Percentiles rank a stretch among this genome's conserved stretches.
phyloP scores from a whole-genome alignment of 768 basidiomycete genomes.

The Ramaria rubella region DNA sequence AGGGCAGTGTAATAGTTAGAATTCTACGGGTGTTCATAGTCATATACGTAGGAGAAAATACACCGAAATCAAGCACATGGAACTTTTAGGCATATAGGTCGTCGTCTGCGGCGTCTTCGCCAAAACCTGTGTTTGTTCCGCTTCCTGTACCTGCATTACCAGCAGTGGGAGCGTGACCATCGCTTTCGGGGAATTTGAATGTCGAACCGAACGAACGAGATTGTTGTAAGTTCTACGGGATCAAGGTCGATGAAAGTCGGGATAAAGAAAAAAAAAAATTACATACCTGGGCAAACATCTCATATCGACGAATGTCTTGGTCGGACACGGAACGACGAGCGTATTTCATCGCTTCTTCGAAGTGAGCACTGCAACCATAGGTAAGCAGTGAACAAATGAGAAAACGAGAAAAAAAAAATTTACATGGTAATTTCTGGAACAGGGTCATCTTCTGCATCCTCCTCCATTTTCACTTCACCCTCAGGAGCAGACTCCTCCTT shows the following conservation, averaged over 20 bases:
- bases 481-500: constrained; percentile 69
- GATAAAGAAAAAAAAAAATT: constrained; percentile 11
- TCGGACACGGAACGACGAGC: constrained; percentile 96
- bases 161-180: constrained; percentile 25
- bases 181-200: constrained; percentile 96
- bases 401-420: constrained; percentile 18
- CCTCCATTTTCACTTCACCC: constrained; percentile 60
- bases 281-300: constrained; percentile 89
- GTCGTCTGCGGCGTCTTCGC: constrained; percentile 82
- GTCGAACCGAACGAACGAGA: constrained; percentile 88
- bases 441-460: constrained; percentile 77
- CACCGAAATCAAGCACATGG: too few relatives aligned
- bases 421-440: constrained; percentile 82
- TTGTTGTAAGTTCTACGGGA: constrained; percentile 72
- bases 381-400: constrained; percentile 1
- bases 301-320: constrained; percentile 93
- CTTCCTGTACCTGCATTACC: constrained; percentile 40
- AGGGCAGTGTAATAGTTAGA: too few relatives aligned
- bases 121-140: constrained; percentile 59
- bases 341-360: constrained; percentile 98
- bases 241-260: constrained; percentile 8
- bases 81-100: constrained; percentile 72
- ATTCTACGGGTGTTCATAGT: neutral
- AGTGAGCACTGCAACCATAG: constrained; percentile 67
- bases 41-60: too few relatives aligned